Evolutionary conservation across 805 yeast species (phyloP), one percentile per base, ranked within the genome.

Genomic region (Starmerella vaccinii): DNA sequence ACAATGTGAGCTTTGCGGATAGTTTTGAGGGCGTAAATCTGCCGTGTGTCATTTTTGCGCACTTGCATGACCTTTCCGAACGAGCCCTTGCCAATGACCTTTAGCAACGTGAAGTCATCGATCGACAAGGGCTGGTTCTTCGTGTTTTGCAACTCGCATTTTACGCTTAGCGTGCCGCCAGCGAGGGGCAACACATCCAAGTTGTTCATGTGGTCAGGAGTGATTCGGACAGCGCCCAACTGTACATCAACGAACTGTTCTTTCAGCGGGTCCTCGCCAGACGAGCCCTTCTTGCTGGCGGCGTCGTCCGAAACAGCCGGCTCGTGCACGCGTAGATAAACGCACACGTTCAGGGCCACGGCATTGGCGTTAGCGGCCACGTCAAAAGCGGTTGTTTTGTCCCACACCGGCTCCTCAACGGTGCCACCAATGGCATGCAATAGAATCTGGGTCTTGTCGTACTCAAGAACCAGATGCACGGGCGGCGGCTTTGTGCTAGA

Each of bases 61-160:
- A 92, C 98, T 68, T 92, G 98, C 97, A 92, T 92, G 49, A 92
- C 98, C 68, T 92, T 92, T 47, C 98, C 98, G 65, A 92, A 92
- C 9, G 97, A 88, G 7, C 98, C 98, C 65, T 92, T 92, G 33
- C 98, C 98, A 49, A 92, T 87, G 21, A 92, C 98, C 68, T 92
- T 92, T 59, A 92, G 74, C 47, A 92, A 70, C 61, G 88, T 95
- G 68, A 92, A 90, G 63, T 90, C 96, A 51, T 88, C 95, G 58
- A 92, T 87, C 0, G 87, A 74, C 45, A 92, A 71, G 46, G 83
- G 82, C 57, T 81, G 57, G 52, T 59, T 59, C n/a, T 43, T 37
- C 42, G 63, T 59, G 45, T 49, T 52, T 44, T 60, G 62, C 26
- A 54, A 52, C 55, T 60, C 63, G 46, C 57, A 52, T 23, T 53